Evolutionary conservation across 352 stramenopile genomes (phyloP), one percentile per base, ranked within the genome.

Genomic region (Phytophthora sp.): DNA sequence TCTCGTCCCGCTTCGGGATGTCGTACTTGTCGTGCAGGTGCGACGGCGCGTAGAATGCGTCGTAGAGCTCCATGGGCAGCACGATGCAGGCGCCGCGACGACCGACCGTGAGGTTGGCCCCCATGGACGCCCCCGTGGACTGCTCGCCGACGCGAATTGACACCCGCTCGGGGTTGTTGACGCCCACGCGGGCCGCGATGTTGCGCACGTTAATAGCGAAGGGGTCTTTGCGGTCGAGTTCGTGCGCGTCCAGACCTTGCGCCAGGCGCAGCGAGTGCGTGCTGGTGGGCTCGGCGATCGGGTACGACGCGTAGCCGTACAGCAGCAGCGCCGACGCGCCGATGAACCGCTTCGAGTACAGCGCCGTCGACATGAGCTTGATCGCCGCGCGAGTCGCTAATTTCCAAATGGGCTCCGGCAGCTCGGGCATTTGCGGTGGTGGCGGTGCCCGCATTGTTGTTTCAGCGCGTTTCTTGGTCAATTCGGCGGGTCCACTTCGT

Each of bases 31-130:
- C 52, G 26, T 80, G 75, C 38, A 84, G 32, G 34, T 81, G 77
- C 0, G 50, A 27, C 1, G 76, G 79, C 2, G 82, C 79, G 61
- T 91, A 79, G 69, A 90, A 95, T 5, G 84, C 86, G 13, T 91
- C 77, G 62, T 95, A 95, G n/a, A 95, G 66, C 35, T 91, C 79
- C 28, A 86, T 68, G 5, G 86, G 84, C n/a, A 95, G 62, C 26
- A 92, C 74, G 27, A 95, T 76, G 50, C 78, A 91, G 0, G 84
- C 82, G 2, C 83, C 83, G 27, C 76, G 76, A 11, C 66, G 62
- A 11, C 62, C 51, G 44, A 90, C 82, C 6, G 79, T 88, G 13
- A 73, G 64, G 55, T 95, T 92, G 4, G 82, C 58, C 1, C 86
- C 86, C 30, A 93, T 57, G 0, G 86, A 90, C 2, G 82, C 84